Evolutionary conservation across 306 rosid genomes (phyloP).

Genomic region (Prosopis cineraria): DNA sequence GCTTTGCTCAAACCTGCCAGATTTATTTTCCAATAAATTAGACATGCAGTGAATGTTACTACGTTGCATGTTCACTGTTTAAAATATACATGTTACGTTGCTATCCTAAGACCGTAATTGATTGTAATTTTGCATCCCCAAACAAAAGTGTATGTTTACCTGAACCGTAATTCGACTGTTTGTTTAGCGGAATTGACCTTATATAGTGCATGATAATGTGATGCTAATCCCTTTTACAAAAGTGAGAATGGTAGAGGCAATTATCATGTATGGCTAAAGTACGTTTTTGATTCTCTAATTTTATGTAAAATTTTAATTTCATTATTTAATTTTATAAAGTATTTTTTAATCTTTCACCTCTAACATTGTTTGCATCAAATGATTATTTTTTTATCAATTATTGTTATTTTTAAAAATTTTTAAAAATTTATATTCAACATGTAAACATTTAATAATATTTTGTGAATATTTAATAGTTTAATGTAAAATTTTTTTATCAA

Average conservation of each 20-base stretch:
- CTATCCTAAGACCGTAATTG: neutral
- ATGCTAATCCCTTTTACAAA: constrained; percentile 11
- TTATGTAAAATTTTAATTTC: too few relatives aligned
- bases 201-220: neutral
- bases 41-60: neutral
- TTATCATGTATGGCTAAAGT: too few relatives aligned
- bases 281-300: too few relatives aligned
- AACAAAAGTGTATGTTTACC: constrained; percentile 14
- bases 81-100: neutral
- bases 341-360: too few relatives aligned
- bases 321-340: too few relatives aligned
- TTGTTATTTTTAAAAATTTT: too few relatives aligned
- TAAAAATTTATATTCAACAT: too few relatives aligned
- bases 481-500: too few relatives aligned
- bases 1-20: neutral
- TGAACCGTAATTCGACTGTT: neutral
- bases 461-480: too few relatives aligned
- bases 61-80: neutral
- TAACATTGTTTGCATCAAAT: too few relatives aligned
- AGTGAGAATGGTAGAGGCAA: neutral
- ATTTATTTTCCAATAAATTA: constrained; percentile 30
- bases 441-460: too few relatives aligned
- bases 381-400: too few relatives aligned
- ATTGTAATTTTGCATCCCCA: neutral
- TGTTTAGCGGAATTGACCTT: neutral